A percentile compares a stretch with the other conserved stretches of the same genome.
Evolutionary conservation across 371 early-diverging fungal genomes (phyloP).

Genomic region (Encephalitozoon romaleae): DNA sequence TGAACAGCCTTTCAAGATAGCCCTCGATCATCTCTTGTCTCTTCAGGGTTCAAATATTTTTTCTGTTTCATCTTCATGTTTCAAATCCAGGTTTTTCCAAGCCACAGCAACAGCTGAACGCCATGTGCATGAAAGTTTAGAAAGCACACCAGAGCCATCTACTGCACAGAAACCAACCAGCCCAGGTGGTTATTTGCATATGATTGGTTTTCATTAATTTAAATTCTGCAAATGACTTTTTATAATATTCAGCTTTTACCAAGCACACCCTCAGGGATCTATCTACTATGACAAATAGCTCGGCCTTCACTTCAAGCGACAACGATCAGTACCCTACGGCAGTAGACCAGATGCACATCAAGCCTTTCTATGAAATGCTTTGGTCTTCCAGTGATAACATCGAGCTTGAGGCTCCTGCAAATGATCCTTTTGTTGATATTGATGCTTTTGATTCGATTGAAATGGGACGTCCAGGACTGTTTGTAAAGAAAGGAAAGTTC

Average conservation of each 20-base stretch:
- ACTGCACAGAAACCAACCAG: not conserved
- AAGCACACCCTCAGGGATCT: not conserved
- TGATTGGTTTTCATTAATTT: constrained; percentile 4
- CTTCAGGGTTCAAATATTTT: not conserved
- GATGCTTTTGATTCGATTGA: not conserved
- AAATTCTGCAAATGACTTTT: not conserved
- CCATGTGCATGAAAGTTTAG: not conserved
- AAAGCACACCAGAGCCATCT: not conserved
- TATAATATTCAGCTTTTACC: not conserved
- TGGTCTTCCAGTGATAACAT: constrained; percentile 5
- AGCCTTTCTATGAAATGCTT: not conserved
- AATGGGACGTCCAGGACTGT: not conserved
- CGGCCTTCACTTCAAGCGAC: not conserved
- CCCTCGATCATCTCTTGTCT: constrained; percentile 54
- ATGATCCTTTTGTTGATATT: not conserved
- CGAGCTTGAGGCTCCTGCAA: not conserved
- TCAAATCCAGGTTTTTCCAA: not conserved
- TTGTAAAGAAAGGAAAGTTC: not conserved
- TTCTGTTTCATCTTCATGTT: not conserved
- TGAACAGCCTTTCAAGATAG: constrained; percentile 63
- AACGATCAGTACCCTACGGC: not conserved
- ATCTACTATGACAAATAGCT: not conserved
- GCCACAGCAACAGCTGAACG: not conserved
- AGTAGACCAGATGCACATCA: not conserved
- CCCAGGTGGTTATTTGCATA: not conserved